phyloP scores from a whole-genome alignment of 441 rosid genomes.

The Sinapis alba region DNA sequence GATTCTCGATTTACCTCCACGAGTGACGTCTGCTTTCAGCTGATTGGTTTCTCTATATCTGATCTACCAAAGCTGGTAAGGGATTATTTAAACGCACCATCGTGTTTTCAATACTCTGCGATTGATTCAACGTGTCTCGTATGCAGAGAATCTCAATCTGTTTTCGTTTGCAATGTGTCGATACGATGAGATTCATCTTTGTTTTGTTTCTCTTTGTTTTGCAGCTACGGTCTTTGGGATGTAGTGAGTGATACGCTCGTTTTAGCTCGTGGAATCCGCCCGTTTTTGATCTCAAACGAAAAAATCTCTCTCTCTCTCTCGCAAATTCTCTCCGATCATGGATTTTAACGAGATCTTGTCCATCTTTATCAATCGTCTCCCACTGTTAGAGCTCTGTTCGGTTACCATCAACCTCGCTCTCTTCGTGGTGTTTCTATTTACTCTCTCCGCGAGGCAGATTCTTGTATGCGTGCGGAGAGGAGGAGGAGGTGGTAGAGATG shows the following conservation, averaged over 20 bases:
- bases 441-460: slow-evolving; percentile 69
- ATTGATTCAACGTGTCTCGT: slow-evolving; percentile 42
- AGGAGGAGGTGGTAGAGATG: slow-evolving; percentile 53
- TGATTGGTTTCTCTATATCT: slow-evolving; percentile 31
- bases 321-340: slow-evolving; percentile 47
- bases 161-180: slow-evolving; percentile 63
- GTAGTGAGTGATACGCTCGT: too few relatives aligned
- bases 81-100: slow-evolving; percentile 4
- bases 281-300: slow-evolving; percentile 28
- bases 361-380: slow-evolving; percentile 40
- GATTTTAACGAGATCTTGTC: slow-evolving; percentile 48
- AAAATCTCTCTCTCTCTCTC: neutral
- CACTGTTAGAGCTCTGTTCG: slow-evolving; percentile 72
- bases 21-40: slow-evolving; percentile 33
- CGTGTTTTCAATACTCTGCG: slow-evolving; percentile 10
- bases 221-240: slow-evolving; percentile 55
- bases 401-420: slow-evolving; percentile 74
- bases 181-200: slow-evolving; percentile 19
- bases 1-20: slow-evolving; percentile 9
- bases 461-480: slow-evolving; percentile 70
- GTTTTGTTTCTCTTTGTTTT: slow-evolving; percentile 12
- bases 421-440: slow-evolving; percentile 61
- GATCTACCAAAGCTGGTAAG: slow-evolving; percentile 37
- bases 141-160: slow-evolving; percentile 44
- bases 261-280: slow-evolving; percentile 48